These are phyloP conservation scores for Rhododendron molle DNA, from an alignment of 148 eudicot genomes.

Conservation along the genomic window DNA sequence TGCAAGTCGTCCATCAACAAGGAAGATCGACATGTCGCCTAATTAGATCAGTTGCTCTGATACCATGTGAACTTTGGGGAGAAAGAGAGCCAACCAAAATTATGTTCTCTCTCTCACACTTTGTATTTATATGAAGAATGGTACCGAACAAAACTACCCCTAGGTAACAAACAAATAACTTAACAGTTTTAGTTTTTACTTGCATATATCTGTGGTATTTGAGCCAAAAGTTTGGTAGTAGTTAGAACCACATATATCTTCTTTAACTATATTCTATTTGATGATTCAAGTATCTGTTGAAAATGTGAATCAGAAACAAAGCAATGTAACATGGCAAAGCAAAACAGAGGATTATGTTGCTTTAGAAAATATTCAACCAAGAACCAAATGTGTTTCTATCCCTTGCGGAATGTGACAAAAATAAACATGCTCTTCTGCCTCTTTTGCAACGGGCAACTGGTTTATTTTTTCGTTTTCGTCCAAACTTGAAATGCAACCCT, in stretches of 20 bases:
- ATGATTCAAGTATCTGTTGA: background rate
- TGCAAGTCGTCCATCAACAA: too few species aligned
- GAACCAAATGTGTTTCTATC: background rate
- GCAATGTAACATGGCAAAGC: background rate
- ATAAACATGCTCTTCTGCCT: too few species aligned
- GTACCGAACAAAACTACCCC: too few species aligned
- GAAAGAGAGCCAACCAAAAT: too few species aligned
- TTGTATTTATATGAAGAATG: too few species aligned
- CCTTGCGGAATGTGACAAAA: too few species aligned
- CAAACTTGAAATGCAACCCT: background rate
- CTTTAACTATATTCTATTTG: background rate
- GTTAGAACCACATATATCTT: background rate
- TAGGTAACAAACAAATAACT: background rate
- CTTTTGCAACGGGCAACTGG: too few species aligned
- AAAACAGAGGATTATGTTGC: background rate
- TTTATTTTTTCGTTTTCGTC: too few species aligned
- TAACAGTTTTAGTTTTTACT: background rate
- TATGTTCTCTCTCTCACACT: too few species aligned
- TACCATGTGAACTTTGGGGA: too few species aligned
- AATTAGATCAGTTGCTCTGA: too few species aligned
- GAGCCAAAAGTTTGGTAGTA: background rate
- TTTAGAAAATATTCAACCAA: background rate
- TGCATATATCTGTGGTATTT: background rate
- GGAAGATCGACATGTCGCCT: too few species aligned
- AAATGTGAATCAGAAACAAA: background rate